phyloP scores from a whole-genome alignment of 208 protist species.

The Trypanosoma lewisi region DNA sequence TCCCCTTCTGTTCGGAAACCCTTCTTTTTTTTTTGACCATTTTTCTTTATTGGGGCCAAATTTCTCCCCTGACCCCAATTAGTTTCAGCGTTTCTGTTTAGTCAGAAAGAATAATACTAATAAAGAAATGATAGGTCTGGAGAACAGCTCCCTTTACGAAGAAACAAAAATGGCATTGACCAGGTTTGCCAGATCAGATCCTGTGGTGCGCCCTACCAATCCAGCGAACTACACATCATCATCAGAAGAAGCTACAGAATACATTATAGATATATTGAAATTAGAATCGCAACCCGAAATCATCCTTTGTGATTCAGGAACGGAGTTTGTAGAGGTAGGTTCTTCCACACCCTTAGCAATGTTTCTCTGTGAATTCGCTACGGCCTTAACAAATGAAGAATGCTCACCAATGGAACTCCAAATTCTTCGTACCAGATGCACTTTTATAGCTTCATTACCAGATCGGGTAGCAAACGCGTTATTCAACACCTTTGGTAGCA shows the following conservation, averaged over 20 bases:
- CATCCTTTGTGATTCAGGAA: neutral
- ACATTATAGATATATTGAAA: slow-evolving; percentile 16
- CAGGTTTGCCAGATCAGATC: neutral
- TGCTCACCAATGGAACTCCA: slow-evolving; percentile 12
- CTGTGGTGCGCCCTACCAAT: neutral
- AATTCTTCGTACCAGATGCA: slow-evolving; percentile 16
- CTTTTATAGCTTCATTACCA: slow-evolving; percentile 23
- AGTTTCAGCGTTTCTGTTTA: too few relatives aligned
- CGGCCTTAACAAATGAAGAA: slow-evolving; percentile 2
- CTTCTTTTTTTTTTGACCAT: too few relatives aligned
- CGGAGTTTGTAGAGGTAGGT: neutral
- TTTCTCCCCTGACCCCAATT: too few relatives aligned
- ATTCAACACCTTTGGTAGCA: neutral
- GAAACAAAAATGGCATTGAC: neutral
- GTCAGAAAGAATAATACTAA: too few relatives aligned
- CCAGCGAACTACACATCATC: neutral
- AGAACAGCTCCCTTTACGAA: slow-evolving; percentile 1
- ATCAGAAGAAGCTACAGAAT: slow-evolving; percentile 11
- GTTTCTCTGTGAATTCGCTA: slow-evolving; percentile 20
- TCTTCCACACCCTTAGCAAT: slow-evolving; percentile 22
- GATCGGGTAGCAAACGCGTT: slow-evolving; percentile 22
- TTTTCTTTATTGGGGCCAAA: too few relatives aligned
- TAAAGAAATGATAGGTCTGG: neutral
- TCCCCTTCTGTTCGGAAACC: neutral
- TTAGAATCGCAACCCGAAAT: slow-evolving; percentile 14